Percentiles rank a stretch among this genome's conserved stretches.
These are phyloP conservation scores for Luffa aegyptiaca DNA, from an alignment of 306 rosid genomes.

Conservation along the genomic window DNA sequence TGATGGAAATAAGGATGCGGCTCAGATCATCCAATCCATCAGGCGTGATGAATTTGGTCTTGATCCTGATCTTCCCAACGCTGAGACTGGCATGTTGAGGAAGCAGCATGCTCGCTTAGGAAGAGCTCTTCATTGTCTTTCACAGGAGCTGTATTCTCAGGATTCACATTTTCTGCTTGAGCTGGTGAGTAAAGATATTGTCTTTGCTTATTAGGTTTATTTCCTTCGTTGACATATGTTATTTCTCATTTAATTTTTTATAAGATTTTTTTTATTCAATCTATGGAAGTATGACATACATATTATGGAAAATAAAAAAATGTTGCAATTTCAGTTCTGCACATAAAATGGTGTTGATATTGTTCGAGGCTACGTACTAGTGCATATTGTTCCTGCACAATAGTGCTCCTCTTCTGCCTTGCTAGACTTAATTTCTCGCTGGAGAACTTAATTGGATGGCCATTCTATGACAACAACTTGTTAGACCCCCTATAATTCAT, in stretches of 20 bases:
- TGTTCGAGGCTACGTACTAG: not conserved
- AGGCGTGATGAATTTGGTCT: slow-evolving; percentile 93
- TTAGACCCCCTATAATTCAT: too few species aligned
- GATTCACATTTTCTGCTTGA: slow-evolving; percentile 98
- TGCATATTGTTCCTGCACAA: not conserved
- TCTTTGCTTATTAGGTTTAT: slow-evolving; percentile 5
- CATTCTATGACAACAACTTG: not conserved
- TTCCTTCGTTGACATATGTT: not conserved
- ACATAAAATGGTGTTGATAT: not conserved
- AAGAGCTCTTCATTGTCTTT: slow-evolving; percentile 97
- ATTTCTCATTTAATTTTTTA: not conserved
- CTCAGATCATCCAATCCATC: slow-evolving; percentile 61
- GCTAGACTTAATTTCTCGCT: not conserved
- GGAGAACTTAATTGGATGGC: not conserved
- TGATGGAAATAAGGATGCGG: slow-evolving; percentile 43
- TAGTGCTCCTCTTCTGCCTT: not conserved
- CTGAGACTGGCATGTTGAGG: slow-evolving; percentile 60
- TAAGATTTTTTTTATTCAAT: not conserved
- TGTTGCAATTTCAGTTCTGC: not conserved
- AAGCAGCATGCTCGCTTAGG: slow-evolving; percentile 98
- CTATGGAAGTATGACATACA: not conserved
- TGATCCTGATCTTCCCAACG: slow-evolving; percentile 51
- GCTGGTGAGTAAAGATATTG: slow-evolving; percentile 45
- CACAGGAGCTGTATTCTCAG: slow-evolving; percentile 91
- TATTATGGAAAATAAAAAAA: not conserved